Percentiles rank a stretch among this genome's conserved stretches.
Evolutionary conservation across 2,329 filamentous ascomycete species (phyloP).

Genomic region (Exophiala sp.): DNA sequence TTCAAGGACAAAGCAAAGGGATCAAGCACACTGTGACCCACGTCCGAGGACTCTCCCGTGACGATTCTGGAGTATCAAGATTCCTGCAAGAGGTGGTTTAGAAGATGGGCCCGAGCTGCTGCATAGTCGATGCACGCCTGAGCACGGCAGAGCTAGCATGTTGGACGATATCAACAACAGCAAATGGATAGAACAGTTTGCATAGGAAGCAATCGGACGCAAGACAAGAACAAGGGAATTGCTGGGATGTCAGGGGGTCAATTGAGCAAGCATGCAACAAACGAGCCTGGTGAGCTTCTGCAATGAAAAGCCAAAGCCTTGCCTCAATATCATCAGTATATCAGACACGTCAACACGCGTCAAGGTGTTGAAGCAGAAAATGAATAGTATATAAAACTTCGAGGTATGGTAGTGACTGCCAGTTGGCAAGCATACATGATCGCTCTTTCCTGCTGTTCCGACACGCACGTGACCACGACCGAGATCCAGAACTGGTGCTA

Average conservation of each 20-base stretch:
- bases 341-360: no score
- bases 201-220: no score
- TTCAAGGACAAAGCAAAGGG: slow-evolving; percentile 2
- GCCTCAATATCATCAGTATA: no score
- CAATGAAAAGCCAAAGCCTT: no score
- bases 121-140: slow-evolving; percentile 14
- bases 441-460: neutral
- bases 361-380: neutral
- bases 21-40: slow-evolving; percentile 10
- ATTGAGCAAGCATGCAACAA: no score
- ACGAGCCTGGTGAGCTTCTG: no score
- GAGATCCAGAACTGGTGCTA: no score
- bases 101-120: slow-evolving; percentile 5
- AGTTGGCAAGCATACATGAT: neutral
- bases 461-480: neutral
- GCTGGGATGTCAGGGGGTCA: no score
- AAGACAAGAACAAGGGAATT: no score
- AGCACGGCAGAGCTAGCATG: slow-evolving; percentile 12
- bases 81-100: slow-evolving; percentile 12
- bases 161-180: neutral
- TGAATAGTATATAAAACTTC: no score
- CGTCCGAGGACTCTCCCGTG: slow-evolving; percentile 17
- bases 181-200: no score
- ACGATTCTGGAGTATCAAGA: slow-evolving; percentile 15
- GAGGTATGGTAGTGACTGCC: neutral